phyloP scores from a whole-genome alignment of 768 basidiomycete genomes.

The Sistotremastrum suecicum region DNA sequence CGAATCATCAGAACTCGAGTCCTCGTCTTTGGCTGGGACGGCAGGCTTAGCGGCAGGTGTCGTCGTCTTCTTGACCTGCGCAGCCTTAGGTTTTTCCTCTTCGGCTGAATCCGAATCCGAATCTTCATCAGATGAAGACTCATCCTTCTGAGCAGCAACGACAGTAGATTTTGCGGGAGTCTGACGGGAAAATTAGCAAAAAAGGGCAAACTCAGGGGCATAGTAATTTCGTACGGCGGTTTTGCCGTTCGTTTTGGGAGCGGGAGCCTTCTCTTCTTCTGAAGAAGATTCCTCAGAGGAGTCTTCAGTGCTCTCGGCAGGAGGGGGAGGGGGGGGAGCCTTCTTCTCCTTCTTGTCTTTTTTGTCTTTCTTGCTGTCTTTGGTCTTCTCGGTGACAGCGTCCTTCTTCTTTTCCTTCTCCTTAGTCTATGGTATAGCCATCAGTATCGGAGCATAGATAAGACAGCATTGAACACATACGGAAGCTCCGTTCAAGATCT shows the following conservation, averaged over 20 bases:
- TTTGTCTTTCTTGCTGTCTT: conserved; percentile 27
- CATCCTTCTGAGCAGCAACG: conserved; percentile 13
- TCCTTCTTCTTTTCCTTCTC: conserved; percentile 7
- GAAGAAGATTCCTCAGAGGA: conserved; percentile 20
- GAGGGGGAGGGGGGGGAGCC: conserved; percentile 17
- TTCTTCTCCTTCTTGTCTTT: conserved; percentile 6
- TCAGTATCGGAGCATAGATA: no score
- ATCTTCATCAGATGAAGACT: conserved; percentile 10
- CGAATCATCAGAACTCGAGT: conserved; percentile 10
- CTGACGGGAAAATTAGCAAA: conserved; percentile 13
- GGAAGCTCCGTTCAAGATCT: no score
- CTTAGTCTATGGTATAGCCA: neutral
- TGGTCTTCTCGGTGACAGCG: conserved; percentile 20
- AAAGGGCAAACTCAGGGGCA: conserved; percentile 14
- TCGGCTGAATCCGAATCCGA: conserved; percentile 12
- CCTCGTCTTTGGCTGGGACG: conserved; percentile 10
- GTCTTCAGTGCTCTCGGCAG: conserved; percentile 30
- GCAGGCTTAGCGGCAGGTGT: conserved; percentile 5
- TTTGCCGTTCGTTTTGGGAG: conserved; percentile 12
- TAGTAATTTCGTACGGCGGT: conserved; percentile 5
- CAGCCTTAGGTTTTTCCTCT: conserved; percentile 13
- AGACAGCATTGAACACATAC: no score
- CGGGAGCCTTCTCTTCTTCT: conserved; percentile 21
- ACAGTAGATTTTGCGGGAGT: conserved; percentile 13
- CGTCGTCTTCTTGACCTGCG: conserved; percentile 18